Evolutionary conservation across 768 basidiomycete species (phyloP).

Genomic region (Cubamyces lactineus): DNA sequence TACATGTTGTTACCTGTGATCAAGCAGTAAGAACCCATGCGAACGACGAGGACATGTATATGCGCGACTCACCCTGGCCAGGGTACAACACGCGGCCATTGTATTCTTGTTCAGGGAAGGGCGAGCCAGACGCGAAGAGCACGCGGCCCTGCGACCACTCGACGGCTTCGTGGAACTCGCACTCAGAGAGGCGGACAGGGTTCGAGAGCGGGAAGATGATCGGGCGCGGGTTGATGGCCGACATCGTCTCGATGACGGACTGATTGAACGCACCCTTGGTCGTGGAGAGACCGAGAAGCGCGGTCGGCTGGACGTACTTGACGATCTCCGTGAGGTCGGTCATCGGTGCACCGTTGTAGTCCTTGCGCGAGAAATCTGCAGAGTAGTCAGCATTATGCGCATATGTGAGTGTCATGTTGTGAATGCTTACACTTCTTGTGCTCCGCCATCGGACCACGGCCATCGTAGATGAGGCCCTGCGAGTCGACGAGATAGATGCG

Average conservation of each 20-base stretch:
- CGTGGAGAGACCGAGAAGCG: conserved; percentile 89
- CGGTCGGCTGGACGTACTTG: conserved; percentile 83
- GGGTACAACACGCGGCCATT: conserved; percentile 63
- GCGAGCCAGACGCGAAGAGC: conserved; percentile 88
- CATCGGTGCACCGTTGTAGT: conserved; percentile 78
- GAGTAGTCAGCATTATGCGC: background rate
- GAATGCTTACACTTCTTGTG: conserved; percentile 75
- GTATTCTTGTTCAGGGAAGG: conserved; percentile 70
- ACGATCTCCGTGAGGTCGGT: conserved; percentile 77
- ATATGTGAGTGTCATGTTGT: background rate
- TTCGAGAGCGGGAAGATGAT: conserved; percentile 95
- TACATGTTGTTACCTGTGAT: conserved; percentile 83
- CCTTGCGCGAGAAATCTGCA: conserved; percentile 79
- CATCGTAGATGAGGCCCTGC: conserved; percentile 80
- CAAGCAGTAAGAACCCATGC: no score
- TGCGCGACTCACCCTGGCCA: conserved; percentile 58
- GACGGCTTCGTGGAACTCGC: conserved; percentile 78
- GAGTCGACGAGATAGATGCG: conserved; percentile 87
- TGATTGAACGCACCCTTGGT: conserved; percentile 77
- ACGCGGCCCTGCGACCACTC: conserved; percentile 70
- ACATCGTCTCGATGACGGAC: conserved; percentile 75
- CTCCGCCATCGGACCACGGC: conserved; percentile 71
- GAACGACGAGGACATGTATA: no score
- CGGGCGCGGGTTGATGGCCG: conserved; percentile 75
- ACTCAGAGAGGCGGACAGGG: conserved; percentile 81